Evolutionary conservation across 2,329 filamentous ascomycete genomes (phyloP).

Genomic region (Xenosphaeropsis pyriputrescens): DNA sequence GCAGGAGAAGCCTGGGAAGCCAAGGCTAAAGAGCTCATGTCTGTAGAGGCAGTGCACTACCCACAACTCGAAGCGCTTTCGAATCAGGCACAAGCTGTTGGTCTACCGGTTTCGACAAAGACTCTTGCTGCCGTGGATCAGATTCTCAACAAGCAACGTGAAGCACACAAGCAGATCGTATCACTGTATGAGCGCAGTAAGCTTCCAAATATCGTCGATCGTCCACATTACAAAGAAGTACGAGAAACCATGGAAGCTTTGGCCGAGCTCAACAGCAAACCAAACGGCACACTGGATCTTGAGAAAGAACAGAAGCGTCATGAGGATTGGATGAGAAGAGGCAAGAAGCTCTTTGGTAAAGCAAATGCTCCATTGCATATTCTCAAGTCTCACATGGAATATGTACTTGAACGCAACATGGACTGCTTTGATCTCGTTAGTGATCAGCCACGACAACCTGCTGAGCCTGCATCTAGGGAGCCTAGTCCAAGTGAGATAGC

Average conservation of each 20-base stretch:
- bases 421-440: constrained; percentile 79
- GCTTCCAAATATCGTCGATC: constrained; percentile 57
- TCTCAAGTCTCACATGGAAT: constrained; percentile 84
- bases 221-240: constrained; percentile 83
- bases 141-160: constrained; percentile 88
- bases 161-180: constrained; percentile 79
- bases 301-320: constrained; percentile 90
- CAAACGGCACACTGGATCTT: constrained; percentile 76
- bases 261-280: constrained; percentile 84
- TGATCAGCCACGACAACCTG: constrained; percentile 78
- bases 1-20: constrained; percentile 80
- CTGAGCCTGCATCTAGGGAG: constrained; percentile 82
- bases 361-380: constrained; percentile 96
- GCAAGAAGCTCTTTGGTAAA: constrained; percentile 96
- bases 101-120: constrained; percentile 67
- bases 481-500: constrained; percentile 41
- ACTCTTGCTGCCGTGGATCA: constrained; percentile 76
- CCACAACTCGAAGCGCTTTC: constrained; percentile 88
- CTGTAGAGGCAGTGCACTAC: constrained; percentile 84
- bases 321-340: constrained; percentile 97
- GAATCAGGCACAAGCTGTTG: constrained; percentile 54
- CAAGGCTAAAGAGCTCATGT: constrained; percentile 84
- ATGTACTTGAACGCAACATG: constrained; percentile 76
- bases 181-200: constrained; percentile 68
- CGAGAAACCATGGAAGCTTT: constrained; percentile 77